Evolutionary conservation across 352 stramenopile genomes (phyloP).

Genomic region (Phytophthora macrochlamydospora): DNA sequence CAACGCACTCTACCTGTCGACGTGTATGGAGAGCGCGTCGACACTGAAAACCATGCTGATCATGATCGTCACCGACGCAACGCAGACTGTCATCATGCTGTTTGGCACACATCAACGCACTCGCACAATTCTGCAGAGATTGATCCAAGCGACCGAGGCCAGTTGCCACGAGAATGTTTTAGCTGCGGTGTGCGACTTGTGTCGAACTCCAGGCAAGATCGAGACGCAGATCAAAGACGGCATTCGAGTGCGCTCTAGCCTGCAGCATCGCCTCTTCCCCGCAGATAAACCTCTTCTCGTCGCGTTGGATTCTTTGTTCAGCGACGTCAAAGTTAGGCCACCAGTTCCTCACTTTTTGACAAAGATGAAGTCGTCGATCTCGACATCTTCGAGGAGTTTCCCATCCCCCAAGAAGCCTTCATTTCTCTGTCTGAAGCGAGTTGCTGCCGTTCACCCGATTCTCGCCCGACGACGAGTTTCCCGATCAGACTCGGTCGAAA

Average conservation of each 20-base stretch:
- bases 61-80: constrained; percentile 10
- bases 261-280: constrained; percentile 3
- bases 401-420: neutral
- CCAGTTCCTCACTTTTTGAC: neutral
- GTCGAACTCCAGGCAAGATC: constrained; percentile 4
- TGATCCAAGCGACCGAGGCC: neutral
- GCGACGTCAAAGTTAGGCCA: neutral
- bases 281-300: constrained; percentile 5
- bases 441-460: neutral
- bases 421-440: neutral
- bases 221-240: neutral
- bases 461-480: neutral
- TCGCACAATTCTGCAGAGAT: neutral
- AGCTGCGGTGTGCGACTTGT: constrained; percentile 1
- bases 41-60: constrained; percentile 6
- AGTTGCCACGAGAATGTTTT: constrained; percentile 8
- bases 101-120: constrained; percentile 5
- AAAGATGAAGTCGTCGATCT: neutral
- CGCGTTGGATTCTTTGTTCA: constrained; percentile 4
- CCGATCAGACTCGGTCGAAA: neutral
- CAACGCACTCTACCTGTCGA: constrained; percentile 26
- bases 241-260: constrained; percentile 13
- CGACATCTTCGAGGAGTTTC: neutral
- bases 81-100: constrained; percentile 5
- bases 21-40: constrained; percentile 23